phyloP scores from a whole-genome alignment of 1,284 basidiomycete genomes.

The Ustilago tritici region DNA sequence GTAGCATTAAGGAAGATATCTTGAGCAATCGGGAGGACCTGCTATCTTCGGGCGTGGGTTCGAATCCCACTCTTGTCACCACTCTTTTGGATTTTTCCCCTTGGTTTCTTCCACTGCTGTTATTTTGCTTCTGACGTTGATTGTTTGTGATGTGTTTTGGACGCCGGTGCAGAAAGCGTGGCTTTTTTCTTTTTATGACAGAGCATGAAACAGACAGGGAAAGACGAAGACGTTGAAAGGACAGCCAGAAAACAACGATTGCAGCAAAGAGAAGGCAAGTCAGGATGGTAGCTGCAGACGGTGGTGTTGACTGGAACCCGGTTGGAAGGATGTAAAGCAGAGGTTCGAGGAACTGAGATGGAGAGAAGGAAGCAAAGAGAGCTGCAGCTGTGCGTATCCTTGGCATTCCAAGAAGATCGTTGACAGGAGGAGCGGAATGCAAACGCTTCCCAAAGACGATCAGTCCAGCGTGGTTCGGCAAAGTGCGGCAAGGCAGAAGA shows the following conservation, averaged over 20 bases:
- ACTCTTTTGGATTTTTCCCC: conserved; percentile 12
- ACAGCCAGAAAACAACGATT: not conserved
- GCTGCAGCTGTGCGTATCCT: not conserved
- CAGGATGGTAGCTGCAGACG: conserved; percentile 4
- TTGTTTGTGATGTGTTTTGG: not conserved
- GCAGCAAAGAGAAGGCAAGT: not conserved
- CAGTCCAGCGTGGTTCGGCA: not conserved
- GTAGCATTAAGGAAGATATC: conserved; percentile 58
- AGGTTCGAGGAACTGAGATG: not conserved
- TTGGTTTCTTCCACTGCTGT: not conserved
- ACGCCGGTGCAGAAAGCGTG: not conserved
- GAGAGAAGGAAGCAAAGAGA: not conserved
- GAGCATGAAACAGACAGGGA: not conserved
- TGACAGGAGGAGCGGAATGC: too few species aligned
- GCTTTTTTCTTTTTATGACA: not conserved
- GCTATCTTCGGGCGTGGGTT: conserved; percentile 68
- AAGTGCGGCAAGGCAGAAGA: not conserved
- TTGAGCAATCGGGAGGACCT: conserved; percentile 23
- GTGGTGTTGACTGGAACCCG: not conserved
- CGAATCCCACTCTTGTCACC: conserved; percentile 67
- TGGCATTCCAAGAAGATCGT: conserved; percentile 2
- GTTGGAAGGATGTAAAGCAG: not conserved
- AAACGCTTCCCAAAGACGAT: not conserved
- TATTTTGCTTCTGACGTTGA: not conserved
- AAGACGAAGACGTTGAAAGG: not conserved